phyloP scores from a whole-genome alignment of 352 stramenopile species.

The Thalassiosira livingstoniorum region DNA sequence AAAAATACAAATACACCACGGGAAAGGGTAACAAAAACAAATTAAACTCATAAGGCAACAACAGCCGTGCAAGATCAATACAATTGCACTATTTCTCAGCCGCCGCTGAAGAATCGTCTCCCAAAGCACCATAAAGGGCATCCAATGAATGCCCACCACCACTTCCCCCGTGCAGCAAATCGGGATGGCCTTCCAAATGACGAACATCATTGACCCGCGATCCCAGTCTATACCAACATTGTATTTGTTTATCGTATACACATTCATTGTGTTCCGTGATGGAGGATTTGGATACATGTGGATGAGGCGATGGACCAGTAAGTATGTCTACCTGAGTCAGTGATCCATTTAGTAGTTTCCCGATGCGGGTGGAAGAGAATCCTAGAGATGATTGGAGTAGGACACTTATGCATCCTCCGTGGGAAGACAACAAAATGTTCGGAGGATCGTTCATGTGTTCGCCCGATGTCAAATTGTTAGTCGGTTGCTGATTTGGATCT shows the following conservation, averaged over 20 bases:
- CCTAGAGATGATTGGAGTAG: constrained; percentile 5
- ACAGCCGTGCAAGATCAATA: background rate
- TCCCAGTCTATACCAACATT: constrained; percentile 6
- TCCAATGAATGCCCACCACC: constrained; percentile 7
- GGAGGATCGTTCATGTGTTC: background rate
- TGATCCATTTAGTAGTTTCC: constrained; percentile 15
- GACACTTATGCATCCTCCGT: constrained; percentile 12
- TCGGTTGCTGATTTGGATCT: background rate
- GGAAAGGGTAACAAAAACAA: too few relatives aligned
- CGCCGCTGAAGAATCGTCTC: background rate
- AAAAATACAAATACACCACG: too few relatives aligned
- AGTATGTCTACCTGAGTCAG: constrained; percentile 12
- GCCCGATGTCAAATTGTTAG: background rate
- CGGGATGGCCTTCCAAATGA: constrained; percentile 8
- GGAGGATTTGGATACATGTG: too few relatives aligned
- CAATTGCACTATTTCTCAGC: background rate
- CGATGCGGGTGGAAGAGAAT: background rate
- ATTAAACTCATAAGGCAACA: too few relatives aligned
- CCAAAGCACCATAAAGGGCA: constrained; percentile 3
- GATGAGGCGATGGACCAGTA: background rate
- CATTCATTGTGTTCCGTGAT: constrained; percentile 10
- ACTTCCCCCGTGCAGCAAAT: background rate
- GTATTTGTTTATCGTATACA: background rate
- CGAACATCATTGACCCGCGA: constrained; percentile 11
- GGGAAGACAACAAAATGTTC: constrained; percentile 2